phyloP scores from a whole-genome alignment of 495 filamentous ascomycete species.

The Parathielavia appendiculata region DNA sequence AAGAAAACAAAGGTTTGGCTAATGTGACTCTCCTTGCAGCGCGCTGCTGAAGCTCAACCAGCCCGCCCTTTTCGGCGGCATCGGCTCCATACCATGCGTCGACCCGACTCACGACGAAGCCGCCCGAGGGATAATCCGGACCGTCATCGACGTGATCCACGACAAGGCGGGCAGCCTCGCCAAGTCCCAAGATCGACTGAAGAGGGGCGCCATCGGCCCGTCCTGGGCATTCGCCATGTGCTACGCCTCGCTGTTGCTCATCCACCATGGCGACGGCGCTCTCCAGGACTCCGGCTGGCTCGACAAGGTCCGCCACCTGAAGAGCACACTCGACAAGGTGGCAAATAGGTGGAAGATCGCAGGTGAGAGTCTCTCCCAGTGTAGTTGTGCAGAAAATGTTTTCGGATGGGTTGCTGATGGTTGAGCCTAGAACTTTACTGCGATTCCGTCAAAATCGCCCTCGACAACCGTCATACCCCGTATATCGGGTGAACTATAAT shows the following conservation, averaged over 20 bases:
- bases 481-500: constrained; percentile 7
- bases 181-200: constrained; percentile 5
- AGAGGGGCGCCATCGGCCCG: constrained; percentile 18
- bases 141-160: constrained; percentile 21
- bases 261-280: constrained; percentile 23
- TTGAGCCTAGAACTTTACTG: constrained; percentile 8
- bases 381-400: no score
- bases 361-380: constrained; percentile 16
- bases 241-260: constrained; percentile 26
- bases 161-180: constrained; percentile 14
- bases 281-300: constrained; percentile 22
- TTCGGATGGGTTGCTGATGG: no score
- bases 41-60: constrained; percentile 31
- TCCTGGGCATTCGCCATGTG: constrained; percentile 26
- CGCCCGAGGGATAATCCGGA: constrained; percentile 17
- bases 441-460: constrained; percentile 5
- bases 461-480: constrained; percentile 1
- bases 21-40: constrained; percentile 16
- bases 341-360: constrained; percentile 29
- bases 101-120: constrained; percentile 11
- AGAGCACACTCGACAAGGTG: constrained; percentile 10
- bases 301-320: constrained; percentile 22
- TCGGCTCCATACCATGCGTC: not conserved
- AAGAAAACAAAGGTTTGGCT: not conserved
- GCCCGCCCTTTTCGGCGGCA: constrained; percentile 17